Conservation (phyloP, 371 early-diverging fungal species). For the Nosema granulosis region DNA sequence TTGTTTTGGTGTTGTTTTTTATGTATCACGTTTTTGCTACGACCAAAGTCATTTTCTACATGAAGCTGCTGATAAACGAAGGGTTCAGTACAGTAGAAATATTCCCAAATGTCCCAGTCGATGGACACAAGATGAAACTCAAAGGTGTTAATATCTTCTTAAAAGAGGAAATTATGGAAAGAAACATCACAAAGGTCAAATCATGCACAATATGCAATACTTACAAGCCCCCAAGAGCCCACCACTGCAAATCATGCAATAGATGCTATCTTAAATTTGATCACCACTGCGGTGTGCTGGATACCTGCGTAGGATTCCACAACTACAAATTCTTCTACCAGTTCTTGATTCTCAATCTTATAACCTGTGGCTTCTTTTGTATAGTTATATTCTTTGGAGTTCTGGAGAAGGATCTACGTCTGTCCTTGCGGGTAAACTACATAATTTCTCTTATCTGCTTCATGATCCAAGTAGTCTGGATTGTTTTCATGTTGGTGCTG, state of each 20-base stretch:
- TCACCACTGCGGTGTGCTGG: conserved; percentile 66
- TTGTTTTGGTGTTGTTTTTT: conserved; percentile 46
- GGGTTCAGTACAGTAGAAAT: conserved; percentile 54
- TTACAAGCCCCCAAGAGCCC: conserved; percentile 67
- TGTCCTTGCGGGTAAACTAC: conserved; percentile 59
- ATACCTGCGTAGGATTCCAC: conserved; percentile 66
- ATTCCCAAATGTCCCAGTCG: conserved; percentile 47
- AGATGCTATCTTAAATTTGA: conserved; percentile 67
- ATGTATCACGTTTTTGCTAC: conserved; percentile 52
- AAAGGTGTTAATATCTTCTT: conserved; percentile 64
- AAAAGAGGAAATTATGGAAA: conserved; percentile 47
- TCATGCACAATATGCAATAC: conserved; percentile 66
- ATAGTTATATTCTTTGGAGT: conserved; percentile 44
- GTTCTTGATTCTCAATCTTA: conserved; percentile 60
- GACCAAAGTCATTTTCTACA: conserved; percentile 56
- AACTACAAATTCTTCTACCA: conserved; percentile 67
- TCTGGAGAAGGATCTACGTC: conserved; percentile 16
- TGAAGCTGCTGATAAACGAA: conserved; percentile 52
- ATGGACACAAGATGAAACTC: conserved; percentile 4
- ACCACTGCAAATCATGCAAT: conserved; percentile 67
- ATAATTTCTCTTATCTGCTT: conserved; percentile 67
- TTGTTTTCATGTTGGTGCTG: conserved; percentile 71
- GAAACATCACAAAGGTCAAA: conserved; percentile 46
- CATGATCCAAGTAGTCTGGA: conserved; percentile 71
- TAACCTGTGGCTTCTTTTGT: conserved; percentile 36